Base-by-base conservation (phyloP, 2,329 filamentous ascomycete species). In the Pochonia chlamydosporia region DNA sequence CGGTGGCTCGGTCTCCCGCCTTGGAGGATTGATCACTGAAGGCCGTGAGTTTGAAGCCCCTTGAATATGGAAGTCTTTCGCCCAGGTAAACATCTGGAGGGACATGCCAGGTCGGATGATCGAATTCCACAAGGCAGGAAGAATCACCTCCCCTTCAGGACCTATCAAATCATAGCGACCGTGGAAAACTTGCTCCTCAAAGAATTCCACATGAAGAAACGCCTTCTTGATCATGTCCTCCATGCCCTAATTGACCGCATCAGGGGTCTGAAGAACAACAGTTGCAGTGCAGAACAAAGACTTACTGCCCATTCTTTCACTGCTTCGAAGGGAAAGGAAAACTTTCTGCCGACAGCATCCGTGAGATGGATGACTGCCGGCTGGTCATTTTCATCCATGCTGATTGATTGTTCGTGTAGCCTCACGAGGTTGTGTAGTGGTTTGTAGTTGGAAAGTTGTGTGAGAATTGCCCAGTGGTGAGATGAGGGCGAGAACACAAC, bases 341-440 rank as follows among this genome's bases (percentile, higher is more conserved):
- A 96, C 65, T 95, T 96, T 55, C 91, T 79, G 26, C 88, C 88
- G n/a, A 96, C 82, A 1, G 90, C 90, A 63, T 96, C 91, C 67
- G 93, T 95, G 70, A 95, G 95, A 55, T 85, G 85, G 63, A 96
- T 88, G 3, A 87, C 87, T 37, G 82, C 74, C 64, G 89, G 85
- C 40, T 81, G 33, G 18, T 8, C 76, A 6, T n/a, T n/a, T 8
- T 36, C 33, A 36, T 7, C 16, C 33, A 36, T 36, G 26, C n/a
- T n/a, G n/a, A n/a, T n/a, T n/a, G n/a, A n/a, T n/a, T n/a, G n/a
- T n/a, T n/a, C n/a, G n/a, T n/a, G n/a, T n/a, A n/a, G n/a, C n/a
- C n/a, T n/a, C n/a, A n/a, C n/a, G n/a, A n/a, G n/a, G n/a, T n/a
- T n/a, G n/a, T n/a, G n/a, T n/a, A n/a, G n/a, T n/a, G n/a, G n/a